Conservation (phyloP, 1,284 basidiomycete genomes). For the Ustilago shanxiensis region DNA sequence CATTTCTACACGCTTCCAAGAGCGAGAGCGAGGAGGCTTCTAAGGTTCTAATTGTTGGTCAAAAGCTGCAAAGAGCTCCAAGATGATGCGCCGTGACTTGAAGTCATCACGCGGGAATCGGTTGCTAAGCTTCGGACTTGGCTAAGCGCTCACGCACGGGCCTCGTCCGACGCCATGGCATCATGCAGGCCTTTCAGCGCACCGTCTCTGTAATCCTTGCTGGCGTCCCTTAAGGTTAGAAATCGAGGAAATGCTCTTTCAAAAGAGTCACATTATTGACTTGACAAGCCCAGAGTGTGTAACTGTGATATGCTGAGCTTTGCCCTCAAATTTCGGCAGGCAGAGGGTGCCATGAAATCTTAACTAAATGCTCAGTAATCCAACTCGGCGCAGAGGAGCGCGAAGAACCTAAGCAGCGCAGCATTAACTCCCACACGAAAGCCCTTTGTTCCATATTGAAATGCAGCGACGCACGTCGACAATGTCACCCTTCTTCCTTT, state of each 20-base stretch:
- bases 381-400: background rate
- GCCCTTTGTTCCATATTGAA: background rate
- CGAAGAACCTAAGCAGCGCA: constrained; percentile 2
- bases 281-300: no score
- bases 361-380: background rate
- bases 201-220: no score
- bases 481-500: background rate
- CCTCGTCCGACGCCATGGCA: background rate
- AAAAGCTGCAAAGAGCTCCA: background rate
- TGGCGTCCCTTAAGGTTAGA: no score
- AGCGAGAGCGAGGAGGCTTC: background rate
- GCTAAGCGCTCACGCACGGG: background rate
- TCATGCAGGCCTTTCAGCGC: background rate
- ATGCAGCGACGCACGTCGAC: constrained; percentile 26
- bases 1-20: background rate
- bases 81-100: no score
- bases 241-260: no score
- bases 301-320: no score
- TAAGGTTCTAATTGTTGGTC: background rate
- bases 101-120: background rate
- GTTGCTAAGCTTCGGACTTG: background rate
- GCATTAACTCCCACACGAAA: background rate
- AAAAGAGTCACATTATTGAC: no score
- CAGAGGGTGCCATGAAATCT: background rate
- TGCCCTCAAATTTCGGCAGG: background rate